Conservation (phyloP, 202 grass and related monocot species). For the Zoysia matrella region DNA sequence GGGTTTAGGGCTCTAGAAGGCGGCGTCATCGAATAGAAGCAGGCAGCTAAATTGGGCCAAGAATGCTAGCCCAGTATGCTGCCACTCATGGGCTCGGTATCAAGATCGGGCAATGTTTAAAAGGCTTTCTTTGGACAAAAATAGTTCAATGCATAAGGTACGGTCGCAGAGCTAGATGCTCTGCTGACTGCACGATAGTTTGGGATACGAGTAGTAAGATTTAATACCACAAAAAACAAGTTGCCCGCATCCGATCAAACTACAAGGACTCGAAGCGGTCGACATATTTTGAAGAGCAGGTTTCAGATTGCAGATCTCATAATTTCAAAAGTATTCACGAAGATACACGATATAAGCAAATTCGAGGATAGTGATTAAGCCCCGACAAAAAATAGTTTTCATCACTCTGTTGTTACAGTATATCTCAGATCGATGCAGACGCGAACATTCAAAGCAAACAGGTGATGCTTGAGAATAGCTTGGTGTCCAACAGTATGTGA, state of each 20-base stretch:
- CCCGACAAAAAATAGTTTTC: slow-evolving; percentile 35
- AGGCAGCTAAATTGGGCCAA: not conserved
- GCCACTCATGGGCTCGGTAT: not conserved
- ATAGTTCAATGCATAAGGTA: too few species aligned
- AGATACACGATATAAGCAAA: slow-evolving; percentile 21
- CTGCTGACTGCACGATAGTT: too few species aligned
- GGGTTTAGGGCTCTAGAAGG: slow-evolving; percentile 65
- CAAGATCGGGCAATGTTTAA: too few species aligned
- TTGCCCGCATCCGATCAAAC: not conserved
- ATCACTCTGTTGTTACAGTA: slow-evolving; percentile 30
- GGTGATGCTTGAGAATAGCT: slow-evolving; percentile 22
- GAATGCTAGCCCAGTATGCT: not conserved
- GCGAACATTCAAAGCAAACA: slow-evolving; percentile 6
- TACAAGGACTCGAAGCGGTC: not conserved
- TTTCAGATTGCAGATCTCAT: slow-evolving; percentile 20
- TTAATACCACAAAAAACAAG: not conserved
- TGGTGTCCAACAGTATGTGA: not conserved
- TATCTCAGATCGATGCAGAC: slow-evolving; percentile 1
- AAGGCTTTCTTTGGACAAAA: too few species aligned
- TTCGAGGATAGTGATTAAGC: not conserved
- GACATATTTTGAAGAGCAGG: not conserved
- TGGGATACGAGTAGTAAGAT: not conserved
- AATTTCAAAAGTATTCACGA: slow-evolving; percentile 29
- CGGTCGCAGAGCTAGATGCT: too few species aligned
- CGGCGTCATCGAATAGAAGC: not conserved